Evolutionary conservation across 352 stramenopile species (phyloP).

Genomic region (Plasmopara viticola): DNA sequence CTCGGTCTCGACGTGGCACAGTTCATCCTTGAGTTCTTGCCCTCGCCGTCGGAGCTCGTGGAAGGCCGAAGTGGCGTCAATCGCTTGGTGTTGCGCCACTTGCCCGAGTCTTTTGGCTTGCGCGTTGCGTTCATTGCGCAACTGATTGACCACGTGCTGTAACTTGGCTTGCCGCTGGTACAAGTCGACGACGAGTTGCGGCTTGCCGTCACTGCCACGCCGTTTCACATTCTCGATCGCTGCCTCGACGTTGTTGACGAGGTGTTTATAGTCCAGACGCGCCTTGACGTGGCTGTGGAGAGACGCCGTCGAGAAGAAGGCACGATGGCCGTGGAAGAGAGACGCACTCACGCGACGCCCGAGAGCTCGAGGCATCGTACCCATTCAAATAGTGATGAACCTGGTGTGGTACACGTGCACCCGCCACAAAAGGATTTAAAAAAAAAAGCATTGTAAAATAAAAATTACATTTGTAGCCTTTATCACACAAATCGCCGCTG

Average conservation of each 20-base stretch:
- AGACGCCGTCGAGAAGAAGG: neutral
- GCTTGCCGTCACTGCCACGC: slow-evolving; percentile 60
- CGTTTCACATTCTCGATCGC: slow-evolving; percentile 56
- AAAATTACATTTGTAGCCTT: neutral
- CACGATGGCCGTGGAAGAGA: neutral
- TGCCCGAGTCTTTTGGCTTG: slow-evolving; percentile 56
- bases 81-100: slow-evolving; percentile 3
- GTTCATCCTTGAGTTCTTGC: slow-evolving; percentile 50
- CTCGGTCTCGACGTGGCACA: slow-evolving; percentile 35
- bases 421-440: too few species aligned
- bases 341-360: slow-evolving; percentile 1
- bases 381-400: neutral
- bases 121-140: slow-evolving; percentile 61
- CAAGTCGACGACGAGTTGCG: slow-evolving; percentile 50
- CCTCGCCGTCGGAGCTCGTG: slow-evolving; percentile 35
- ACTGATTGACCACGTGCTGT: slow-evolving; percentile 46
- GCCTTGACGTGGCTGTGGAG: slow-evolving; percentile 49
- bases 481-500: too few species aligned
- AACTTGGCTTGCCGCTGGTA: slow-evolving; percentile 55
- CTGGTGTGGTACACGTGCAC: neutral
- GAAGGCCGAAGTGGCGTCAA: slow-evolving; percentile 13
- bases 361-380: slow-evolving; percentile 3
- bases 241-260: slow-evolving; percentile 47
- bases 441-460: neutral
- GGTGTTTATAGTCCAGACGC: slow-evolving; percentile 71